Conservation (phyloP, 148 eudicot genomes). For the Camellia japonica region DNA sequence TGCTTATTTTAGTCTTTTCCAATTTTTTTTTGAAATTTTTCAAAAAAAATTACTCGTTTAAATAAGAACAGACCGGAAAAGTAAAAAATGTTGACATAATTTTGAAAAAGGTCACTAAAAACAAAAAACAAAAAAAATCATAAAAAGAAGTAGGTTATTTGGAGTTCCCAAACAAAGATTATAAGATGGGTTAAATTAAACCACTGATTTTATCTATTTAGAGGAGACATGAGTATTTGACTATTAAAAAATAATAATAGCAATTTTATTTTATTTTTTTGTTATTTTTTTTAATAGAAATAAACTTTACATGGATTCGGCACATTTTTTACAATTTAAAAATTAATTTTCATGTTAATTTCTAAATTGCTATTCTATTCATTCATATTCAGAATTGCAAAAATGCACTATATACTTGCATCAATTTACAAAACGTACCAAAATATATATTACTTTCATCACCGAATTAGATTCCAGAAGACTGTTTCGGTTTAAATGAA, state of each 20-base stretch:
- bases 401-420: neutral
- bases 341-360: too few relatives aligned
- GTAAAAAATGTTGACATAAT: too few relatives aligned
- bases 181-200: too few relatives aligned
- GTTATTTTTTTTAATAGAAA: neutral
- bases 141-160: neutral
- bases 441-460: too few relatives aligned
- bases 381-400: too few relatives aligned
- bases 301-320: neutral
- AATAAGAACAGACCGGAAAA: neutral
- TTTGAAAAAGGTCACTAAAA: too few relatives aligned
- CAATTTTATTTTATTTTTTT: too few relatives aligned
- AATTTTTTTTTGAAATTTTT: too few relatives aligned
- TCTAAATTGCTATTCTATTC: neutral
- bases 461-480: neutral
- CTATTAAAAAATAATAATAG: neutral
- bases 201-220: neutral
- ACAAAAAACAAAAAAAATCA: too few relatives aligned
- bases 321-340: neutral
- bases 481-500: neutral
- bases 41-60: neutral
- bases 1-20: neutral
- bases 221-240: neutral
- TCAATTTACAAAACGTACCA: neutral
- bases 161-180: too few relatives aligned